These are phyloP conservation scores for Citrus maxima DNA, from an alignment of 345 rosid species.

Conservation along the genomic window DNA sequence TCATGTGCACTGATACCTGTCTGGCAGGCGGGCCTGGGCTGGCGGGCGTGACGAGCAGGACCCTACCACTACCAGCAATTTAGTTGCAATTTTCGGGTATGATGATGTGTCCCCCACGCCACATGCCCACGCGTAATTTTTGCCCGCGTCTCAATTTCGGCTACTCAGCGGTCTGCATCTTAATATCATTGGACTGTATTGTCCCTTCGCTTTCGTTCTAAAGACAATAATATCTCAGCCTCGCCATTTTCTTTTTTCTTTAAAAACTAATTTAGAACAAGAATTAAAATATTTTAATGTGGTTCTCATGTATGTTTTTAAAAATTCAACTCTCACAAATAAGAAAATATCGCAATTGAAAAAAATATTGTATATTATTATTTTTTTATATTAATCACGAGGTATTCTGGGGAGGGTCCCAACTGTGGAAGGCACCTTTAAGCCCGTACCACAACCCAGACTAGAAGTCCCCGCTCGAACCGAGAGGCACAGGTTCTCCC, in stretches of 20 bases:
- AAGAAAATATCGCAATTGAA: no score
- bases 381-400: no score
- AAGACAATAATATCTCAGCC: background rate
- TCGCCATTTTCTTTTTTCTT: background rate
- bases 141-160: conserved; percentile 17
- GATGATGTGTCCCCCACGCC: conserved; percentile 10
- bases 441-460: no score
- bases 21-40: background rate
- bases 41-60: conserved; percentile 22
- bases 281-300: no score
- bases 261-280: no score
- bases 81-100: background rate
- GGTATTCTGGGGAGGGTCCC: no score
- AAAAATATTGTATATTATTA: no score
- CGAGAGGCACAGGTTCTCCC: no score
- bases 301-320: no score
- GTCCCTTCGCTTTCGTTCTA: background rate
- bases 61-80: conserved; percentile 13
- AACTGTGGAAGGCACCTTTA: no score
- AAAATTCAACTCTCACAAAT: rapidly evolving
- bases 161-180: background rate
- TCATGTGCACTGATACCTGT: background rate
- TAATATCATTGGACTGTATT: background rate
- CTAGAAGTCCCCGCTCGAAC: no score
- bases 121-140: conserved; percentile 24